Evolutionary conservation across 2,329 filamentous ascomycete species (phyloP), one percentile per base, ranked within the genome.

Genomic region (Paramyrothecium sp.): DNA sequence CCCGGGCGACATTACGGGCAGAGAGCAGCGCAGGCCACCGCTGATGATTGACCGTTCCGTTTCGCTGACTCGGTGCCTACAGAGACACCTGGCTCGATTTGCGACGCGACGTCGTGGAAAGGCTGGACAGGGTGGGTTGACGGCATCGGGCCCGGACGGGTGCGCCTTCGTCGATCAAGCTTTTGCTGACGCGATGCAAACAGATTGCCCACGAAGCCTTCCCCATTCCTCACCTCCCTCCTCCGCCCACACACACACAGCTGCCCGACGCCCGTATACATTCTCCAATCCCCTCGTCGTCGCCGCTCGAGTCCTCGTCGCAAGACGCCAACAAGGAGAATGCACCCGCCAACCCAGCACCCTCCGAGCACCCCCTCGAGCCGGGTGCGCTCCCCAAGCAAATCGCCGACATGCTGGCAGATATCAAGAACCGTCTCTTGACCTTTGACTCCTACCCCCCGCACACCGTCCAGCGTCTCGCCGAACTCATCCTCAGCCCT

Each of bases 391-490:
- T 93, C 16, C 89, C 90, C 2, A 79, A 80, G 8, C 86, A 88
- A 60, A 78, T 94, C 53, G 75, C 81, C 57, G 79, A 81, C 55
- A 84, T 91, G 69, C 75, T 91, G 51, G 70, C 74, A 58, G 84
- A 84, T 57, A 88, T 91, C 62, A 81, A 75, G 44, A 73, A 74
- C 7, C 86, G 88, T 17, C 78, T 97, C 53, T 80, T 78, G 3
- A 84, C 83, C 63, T 99, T 99, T 73, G 70, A 84, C 21, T 78
- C 80, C 3, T 84, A 90, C 65, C 94, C 95, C 1, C 95, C 95
- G 0, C 92, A 98, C 71, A 98, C 95, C 3, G 84, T 97, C 60
- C 95, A 99, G 75, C 89, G 95, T 44, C 83, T 99, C 21, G 87
- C 92, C 21, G 95, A 99, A 78, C 87, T 98, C 30, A 79, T 97